Conservation (phyloP, 179 eudicot genomes). For the Drosera spatulata region DNA sequence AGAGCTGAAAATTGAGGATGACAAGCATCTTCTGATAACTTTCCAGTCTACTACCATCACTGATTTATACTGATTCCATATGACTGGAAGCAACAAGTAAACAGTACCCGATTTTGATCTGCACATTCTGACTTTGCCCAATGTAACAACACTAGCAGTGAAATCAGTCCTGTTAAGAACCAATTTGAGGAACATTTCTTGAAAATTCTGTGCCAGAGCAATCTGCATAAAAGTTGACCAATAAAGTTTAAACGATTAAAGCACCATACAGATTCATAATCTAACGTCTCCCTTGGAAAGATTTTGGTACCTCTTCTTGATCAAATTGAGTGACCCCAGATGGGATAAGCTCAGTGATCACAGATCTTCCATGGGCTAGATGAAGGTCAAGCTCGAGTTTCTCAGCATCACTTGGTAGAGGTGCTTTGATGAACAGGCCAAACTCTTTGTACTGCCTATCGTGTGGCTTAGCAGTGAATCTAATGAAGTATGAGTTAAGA, state of each 20-base stretch:
- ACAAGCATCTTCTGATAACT: slow-evolving; percentile 60
- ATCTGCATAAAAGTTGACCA: slow-evolving; percentile 30
- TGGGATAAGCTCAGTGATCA: slow-evolving; percentile 53
- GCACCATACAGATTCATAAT: background rate
- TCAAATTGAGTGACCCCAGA: slow-evolving; percentile 38
- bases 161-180: slow-evolving; percentile 75
- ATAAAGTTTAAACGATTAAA: background rate
- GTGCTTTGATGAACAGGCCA: slow-evolving; percentile 62
- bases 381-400: slow-evolving; percentile 59
- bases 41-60: slow-evolving; percentile 64
- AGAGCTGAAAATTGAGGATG: slow-evolving; percentile 62
- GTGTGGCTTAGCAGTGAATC: slow-evolving; percentile 57
- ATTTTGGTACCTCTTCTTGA: slow-evolving; percentile 48
- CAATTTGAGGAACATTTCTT: slow-evolving; percentile 67
- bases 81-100: slow-evolving; percentile 81
- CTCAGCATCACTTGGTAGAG: slow-evolving; percentile 69
- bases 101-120: slow-evolving; percentile 32
- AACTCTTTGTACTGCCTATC: slow-evolving; percentile 72
- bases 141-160: slow-evolving; percentile 39
- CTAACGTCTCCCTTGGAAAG: background rate
- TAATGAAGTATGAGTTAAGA: slow-evolving; percentile 59
- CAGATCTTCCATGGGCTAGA: slow-evolving; percentile 77
- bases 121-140: slow-evolving; percentile 24
- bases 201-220: slow-evolving; percentile 57
- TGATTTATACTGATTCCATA: slow-evolving; percentile 15